Evolutionary conservation across 768 basidiomycete species (phyloP).

Genomic region (Clavulina sp.): DNA sequence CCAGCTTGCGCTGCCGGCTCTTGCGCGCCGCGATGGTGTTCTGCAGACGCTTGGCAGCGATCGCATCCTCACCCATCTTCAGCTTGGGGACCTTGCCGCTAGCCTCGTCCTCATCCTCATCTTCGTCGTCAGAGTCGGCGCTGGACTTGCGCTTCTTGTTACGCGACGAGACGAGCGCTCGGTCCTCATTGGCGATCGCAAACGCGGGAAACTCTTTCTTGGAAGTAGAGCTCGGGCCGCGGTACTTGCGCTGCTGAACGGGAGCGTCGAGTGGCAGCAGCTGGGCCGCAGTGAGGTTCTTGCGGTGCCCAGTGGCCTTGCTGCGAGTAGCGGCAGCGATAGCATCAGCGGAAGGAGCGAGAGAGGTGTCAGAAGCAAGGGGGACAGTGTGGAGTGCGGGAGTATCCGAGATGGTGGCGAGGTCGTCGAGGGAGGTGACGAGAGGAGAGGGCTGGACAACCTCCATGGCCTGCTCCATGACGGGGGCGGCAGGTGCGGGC

Average conservation of each 20-base stretch:
- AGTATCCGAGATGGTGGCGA: not conserved
- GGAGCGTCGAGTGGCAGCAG: conserved; percentile 63
- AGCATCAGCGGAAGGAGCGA: conserved; percentile 6
- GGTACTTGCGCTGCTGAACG: conserved; percentile 59
- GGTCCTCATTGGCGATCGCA: conserved; percentile 15
- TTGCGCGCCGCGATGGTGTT: conserved; percentile 78
- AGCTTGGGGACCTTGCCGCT: conserved; percentile 20
- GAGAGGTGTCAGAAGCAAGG: conserved; percentile 8
- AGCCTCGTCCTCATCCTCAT: conserved; percentile 28
- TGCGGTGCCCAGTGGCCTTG: conserved; percentile 48
- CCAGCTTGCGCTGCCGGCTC: conserved; percentile 55
- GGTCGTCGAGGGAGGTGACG: not conserved
- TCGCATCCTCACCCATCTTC: conserved; percentile 44
- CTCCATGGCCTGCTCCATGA: too few species aligned
- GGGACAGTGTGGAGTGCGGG: not conserved
- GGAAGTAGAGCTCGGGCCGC: conserved; percentile 55
- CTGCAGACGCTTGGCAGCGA: conserved; percentile 60
- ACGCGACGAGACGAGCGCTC: too few species aligned
- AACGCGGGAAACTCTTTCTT: conserved; percentile 63
- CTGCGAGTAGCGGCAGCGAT: conserved; percentile 14
- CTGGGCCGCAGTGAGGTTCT: conserved; percentile 43
- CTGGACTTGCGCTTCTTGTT: conserved; percentile 22
- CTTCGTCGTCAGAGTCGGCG: conserved; percentile 29
- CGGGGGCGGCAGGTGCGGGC: not conserved
- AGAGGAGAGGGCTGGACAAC: not conserved